Evolutionary conservation across 176 grass and related monocot genomes (phyloP).

Genomic region (Avena sativa): DNA sequence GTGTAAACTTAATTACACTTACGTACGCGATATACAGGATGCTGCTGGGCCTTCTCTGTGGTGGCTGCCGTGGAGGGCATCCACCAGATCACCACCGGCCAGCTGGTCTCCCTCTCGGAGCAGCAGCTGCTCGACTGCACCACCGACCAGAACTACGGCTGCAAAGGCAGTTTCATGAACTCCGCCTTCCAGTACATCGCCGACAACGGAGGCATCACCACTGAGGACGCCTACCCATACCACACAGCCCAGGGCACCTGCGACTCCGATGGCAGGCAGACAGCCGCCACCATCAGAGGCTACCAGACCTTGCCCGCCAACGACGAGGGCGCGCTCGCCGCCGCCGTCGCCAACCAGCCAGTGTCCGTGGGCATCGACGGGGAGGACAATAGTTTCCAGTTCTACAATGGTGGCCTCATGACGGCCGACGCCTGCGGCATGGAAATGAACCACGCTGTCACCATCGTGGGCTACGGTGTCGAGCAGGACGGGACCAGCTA

Average conservation of each 20-base stretch:
- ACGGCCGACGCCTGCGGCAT: not conserved
- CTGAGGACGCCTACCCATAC: constrained; percentile 35
- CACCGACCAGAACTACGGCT: not conserved
- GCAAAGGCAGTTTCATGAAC: not conserved
- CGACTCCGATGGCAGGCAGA: not conserved
- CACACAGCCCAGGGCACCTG: not conserved
- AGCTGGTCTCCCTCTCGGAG: constrained; percentile 40
- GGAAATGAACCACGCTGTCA: not conserved
- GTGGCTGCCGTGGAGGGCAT: constrained; percentile 43
- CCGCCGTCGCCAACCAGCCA: constrained; percentile 29
- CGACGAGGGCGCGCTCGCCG: not conserved
- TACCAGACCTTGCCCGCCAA: not conserved
- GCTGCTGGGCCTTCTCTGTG: constrained; percentile 38
- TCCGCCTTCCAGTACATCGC: constrained; percentile 31
- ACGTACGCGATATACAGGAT: too few species aligned
- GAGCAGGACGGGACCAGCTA: not conserved
- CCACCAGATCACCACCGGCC: constrained; percentile 25
- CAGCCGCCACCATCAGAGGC: not conserved
- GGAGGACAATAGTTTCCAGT: not conserved
- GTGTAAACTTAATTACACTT: too few species aligned
- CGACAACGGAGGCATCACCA: constrained; percentile 29
- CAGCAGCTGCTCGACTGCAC: constrained; percentile 40
- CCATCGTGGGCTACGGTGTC: not conserved
- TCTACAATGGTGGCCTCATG: not conserved
- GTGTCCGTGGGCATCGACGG: not conserved